Percentiles rank a stretch among this genome's conserved stretches.
These are phyloP conservation scores for Aurantiochytrium sp. DNA, from an alignment of 108 stramenopile species.

Conservation along the genomic window DNA sequence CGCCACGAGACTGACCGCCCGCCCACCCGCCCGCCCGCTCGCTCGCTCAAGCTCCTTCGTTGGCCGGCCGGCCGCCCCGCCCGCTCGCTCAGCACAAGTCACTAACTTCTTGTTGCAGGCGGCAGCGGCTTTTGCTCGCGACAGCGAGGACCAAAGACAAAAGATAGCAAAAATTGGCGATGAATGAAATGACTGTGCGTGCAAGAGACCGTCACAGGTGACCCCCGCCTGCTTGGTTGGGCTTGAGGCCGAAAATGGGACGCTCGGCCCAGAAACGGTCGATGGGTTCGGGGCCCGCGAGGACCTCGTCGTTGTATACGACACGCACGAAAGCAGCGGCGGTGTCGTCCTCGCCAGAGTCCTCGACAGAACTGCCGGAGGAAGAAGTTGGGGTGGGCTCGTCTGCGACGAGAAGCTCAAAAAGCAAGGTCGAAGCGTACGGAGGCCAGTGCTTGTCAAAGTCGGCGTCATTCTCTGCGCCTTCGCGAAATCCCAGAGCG, in stretches of 20 bases:
- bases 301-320: neutral
- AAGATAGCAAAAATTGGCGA: too few species aligned
- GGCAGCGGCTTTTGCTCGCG: too few species aligned
- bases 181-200: too few species aligned
- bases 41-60: too few species aligned
- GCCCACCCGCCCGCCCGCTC: too few species aligned
- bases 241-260: neutral
- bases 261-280: neutral
- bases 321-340: neutral
- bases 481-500: neutral
- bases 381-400: neutral
- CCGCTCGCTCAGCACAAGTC: too few species aligned
- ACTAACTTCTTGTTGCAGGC: too few species aligned
- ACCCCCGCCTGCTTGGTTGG: neutral
- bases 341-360: neutral
- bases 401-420: neutral
- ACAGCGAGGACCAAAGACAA: too few species aligned
- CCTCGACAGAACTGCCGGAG: neutral
- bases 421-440: neutral
- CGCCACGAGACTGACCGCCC: too few species aligned
- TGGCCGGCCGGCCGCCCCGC: too few species aligned
- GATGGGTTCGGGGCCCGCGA: neutral
- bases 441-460: conserved; percentile 16
- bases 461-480: neutral
- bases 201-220: neutral